Conservation (phyloP, 2,329 filamentous ascomycete species). For the Pseudogymnoascus sp. region DNA sequence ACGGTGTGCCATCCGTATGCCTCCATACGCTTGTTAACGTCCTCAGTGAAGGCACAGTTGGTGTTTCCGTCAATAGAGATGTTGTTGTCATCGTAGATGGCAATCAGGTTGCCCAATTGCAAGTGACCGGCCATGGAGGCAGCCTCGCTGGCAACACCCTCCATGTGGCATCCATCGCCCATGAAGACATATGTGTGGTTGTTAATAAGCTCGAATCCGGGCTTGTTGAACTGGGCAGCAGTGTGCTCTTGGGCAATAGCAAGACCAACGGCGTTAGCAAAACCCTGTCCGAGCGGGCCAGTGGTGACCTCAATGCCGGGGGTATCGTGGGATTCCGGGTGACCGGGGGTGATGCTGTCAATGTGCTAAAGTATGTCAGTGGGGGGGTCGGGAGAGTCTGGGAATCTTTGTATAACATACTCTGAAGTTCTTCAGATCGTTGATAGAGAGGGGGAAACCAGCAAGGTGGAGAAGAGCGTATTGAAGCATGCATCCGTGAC, state of each 20-base stretch:
- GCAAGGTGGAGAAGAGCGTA: constrained; percentile 97
- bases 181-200: constrained; percentile 98
- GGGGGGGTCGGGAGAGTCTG: constrained; percentile 11
- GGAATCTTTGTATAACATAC: constrained; percentile 37
- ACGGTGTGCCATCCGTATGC: constrained; percentile 93
- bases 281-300: constrained; percentile 93
- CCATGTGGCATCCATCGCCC: constrained; percentile 97
- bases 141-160: constrained; percentile 92
- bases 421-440: constrained; percentile 94
- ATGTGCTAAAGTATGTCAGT: constrained; percentile 34
- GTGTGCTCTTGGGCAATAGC: constrained; percentile 94
- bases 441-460: constrained; percentile 77
- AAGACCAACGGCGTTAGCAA: constrained; percentile 94
- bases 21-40: constrained; percentile 91
- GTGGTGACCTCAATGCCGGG: constrained; percentile 97
- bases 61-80: constrained; percentile 94
- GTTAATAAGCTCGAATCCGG: constrained; percentile 81
- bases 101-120: constrained; percentile 95
- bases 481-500: constrained; percentile 98
- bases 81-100: constrained; percentile 97
- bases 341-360: constrained; percentile 80
- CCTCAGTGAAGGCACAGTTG: constrained; percentile 94
- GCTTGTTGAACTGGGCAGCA: constrained; percentile 91
- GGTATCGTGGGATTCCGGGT: constrained; percentile 94
- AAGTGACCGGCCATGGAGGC: constrained; percentile 89